Percentiles rank a stretch among this genome's conserved stretches.
These are phyloP conservation scores for Colletotrichum camelliae DNA, from an alignment of 2,329 filamentous ascomycete species.

Conservation along the genomic window DNA sequence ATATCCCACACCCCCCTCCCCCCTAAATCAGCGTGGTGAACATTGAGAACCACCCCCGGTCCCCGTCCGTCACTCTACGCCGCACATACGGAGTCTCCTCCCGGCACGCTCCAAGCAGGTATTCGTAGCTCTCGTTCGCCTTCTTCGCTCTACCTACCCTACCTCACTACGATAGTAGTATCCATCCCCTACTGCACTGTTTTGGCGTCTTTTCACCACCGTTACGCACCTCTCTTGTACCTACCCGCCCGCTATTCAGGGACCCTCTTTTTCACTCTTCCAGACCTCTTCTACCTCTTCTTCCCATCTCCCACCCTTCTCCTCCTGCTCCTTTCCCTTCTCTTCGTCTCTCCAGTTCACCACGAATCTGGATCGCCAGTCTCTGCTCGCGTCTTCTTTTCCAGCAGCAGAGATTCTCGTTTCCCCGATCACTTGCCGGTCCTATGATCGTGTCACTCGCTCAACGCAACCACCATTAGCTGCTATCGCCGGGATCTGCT, in stretches of 20 bases:
- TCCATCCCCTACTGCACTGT: neutral
- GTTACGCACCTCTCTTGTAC: neutral
- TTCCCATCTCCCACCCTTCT: slow-evolving; percentile 2
- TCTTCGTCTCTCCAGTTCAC: slow-evolving; percentile 11
- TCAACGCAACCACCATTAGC: slow-evolving; percentile 9
- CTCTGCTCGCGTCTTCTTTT: slow-evolving; percentile 7
- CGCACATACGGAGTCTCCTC: neutral
- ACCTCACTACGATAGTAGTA: neutral
- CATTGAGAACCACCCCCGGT: neutral
- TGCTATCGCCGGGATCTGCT: neutral
- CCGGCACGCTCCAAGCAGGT: neutral
- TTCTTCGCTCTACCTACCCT: neutral
- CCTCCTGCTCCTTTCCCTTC: slow-evolving; percentile 6
- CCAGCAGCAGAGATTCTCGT: slow-evolving; percentile 8
- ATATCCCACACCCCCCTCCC: neutral
- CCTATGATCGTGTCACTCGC: slow-evolving; percentile 25
- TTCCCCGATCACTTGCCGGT: slow-evolving; percentile 22
- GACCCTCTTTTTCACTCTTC: slow-evolving; percentile 8
- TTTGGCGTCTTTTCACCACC: neutral
- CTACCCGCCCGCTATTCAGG: neutral
- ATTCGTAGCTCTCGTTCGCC: neutral
- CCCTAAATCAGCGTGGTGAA: neutral
- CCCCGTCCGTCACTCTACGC: slow-evolving; percentile 7
- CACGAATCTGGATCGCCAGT: slow-evolving; percentile 19
- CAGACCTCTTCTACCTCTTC: slow-evolving; percentile 19